These are phyloP conservation scores for Clarkia xantiana DNA, from an alignment of 345 rosid genomes.

Conservation along the genomic window DNA sequence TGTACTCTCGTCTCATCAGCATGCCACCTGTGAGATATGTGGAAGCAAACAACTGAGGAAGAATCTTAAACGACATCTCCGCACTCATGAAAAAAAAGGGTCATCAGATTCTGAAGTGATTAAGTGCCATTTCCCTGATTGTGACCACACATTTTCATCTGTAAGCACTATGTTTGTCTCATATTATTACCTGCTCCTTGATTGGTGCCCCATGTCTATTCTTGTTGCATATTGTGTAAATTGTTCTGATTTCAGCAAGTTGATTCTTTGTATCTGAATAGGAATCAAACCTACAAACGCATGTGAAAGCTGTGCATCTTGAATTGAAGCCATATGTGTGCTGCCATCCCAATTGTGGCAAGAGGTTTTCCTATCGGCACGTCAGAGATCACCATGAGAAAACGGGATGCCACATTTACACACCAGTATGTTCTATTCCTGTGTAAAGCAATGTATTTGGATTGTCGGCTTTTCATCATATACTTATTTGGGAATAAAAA, in stretches of 20 bases:
- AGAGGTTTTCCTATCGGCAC: constrained; percentile 67
- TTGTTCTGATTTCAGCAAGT: too few relatives aligned
- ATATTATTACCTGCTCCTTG: too few relatives aligned
- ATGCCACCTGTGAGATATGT: constrained; percentile 46
- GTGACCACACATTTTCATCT: constrained; percentile 44
- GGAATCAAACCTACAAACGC: constrained; percentile 59
- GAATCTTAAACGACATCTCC: constrained; percentile 67
- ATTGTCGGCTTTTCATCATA: neutral
- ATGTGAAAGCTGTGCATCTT: constrained; percentile 61
- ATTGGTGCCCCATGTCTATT: too few relatives aligned
- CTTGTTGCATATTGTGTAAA: too few relatives aligned
- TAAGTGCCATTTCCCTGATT: constrained; percentile 47
- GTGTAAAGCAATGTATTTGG: neutral
- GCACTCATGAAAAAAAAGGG: constrained; percentile 32
- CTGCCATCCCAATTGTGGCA: constrained; percentile 43
- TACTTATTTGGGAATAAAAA: neutral
- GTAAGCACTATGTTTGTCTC: constrained; percentile 22
- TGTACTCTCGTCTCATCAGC: constrained; percentile 44
- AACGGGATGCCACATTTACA: constrained; percentile 32
- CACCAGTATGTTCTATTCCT: constrained; percentile 31
- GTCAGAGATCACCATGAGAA: constrained; percentile 72
- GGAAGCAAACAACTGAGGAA: constrained; percentile 49
- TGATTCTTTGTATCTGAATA: constrained; percentile 12
- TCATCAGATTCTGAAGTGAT: constrained; percentile 23
- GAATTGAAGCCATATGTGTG: constrained; percentile 39